These are phyloP conservation scores for Neonectria magnoliae DNA, from an alignment of 2,329 filamentous ascomycete species.

Conservation along the genomic window DNA sequence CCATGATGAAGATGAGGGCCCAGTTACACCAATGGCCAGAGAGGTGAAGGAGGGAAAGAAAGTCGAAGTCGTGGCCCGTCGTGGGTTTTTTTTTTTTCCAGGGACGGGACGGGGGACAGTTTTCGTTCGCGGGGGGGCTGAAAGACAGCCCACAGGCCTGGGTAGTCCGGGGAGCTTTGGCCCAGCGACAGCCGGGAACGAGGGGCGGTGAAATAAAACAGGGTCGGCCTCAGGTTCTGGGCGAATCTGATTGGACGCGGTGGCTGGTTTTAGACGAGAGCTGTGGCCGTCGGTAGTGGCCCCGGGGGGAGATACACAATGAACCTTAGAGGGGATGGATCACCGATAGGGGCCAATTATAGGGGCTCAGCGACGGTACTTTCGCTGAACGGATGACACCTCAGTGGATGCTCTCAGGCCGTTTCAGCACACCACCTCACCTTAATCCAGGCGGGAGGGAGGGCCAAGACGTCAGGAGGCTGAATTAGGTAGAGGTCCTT, in stretches of 20 bases:
- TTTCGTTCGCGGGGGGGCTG: conserved; percentile 17
- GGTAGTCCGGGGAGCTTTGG: neutral
- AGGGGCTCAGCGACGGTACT: conserved; percentile 15
- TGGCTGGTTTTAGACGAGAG: neutral
- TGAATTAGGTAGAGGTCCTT: neutral
- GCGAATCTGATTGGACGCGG: conserved; percentile 4
- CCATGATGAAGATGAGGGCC: conserved; percentile 45
- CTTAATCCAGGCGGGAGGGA: neutral
- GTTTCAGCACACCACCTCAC: conserved; percentile 4
- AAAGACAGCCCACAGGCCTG: neutral
- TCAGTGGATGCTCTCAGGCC: neutral
- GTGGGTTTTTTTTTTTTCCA: conserved; percentile 38
- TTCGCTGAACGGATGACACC: neutral
- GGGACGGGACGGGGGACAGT: conserved; percentile 22
- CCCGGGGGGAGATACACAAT: conserved; percentile 25
- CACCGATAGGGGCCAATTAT: conserved; percentile 8
- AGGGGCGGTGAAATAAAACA: conserved; percentile 7
- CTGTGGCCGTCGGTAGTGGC: conserved; percentile 27
- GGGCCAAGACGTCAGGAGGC: neutral
- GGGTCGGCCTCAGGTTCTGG: neutral
- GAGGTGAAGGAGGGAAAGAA: conserved; percentile 28
- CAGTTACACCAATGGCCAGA: conserved; percentile 40
- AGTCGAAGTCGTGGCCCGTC: conserved; percentile 19
- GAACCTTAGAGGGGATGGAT: conserved; percentile 6
- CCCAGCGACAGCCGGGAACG: conserved; percentile 2